Evolutionary conservation across 208 protist species (phyloP), one percentile per base, ranked within the genome.

Genomic region (Herpetomonas samuelpessoai): DNA sequence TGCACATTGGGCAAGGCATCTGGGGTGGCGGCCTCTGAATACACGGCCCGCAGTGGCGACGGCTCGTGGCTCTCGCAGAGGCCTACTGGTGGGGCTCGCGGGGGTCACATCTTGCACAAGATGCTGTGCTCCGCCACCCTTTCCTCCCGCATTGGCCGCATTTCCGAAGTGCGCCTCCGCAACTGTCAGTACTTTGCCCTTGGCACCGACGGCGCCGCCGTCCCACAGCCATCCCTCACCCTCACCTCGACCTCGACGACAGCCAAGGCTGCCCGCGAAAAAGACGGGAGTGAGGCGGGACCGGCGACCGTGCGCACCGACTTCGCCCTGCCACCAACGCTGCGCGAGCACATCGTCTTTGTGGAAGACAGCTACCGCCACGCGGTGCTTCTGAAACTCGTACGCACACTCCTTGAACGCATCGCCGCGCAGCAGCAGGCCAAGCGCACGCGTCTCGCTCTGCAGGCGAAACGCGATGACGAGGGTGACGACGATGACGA

Each of bases 71-170:
- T n/a, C n/a, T n/a, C n/a, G n/a, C n/a, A n/a, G n/a, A n/a, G n/a
- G n/a, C n/a, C 10, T 16, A 27, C 18, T 24, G 52, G 28, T 16
- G n/a, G 6, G 21, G n/a, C 28, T 3, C 12, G 2, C 1, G 22
- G 30, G 21, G 35, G 25, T 12, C 18, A 48, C 26, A 48, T 68
- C 10, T 70, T 96, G 35, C 90, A 96, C 61, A 93, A 92, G 62
- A 75, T 96, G 28, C 64, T 96, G 1, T 96, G 90, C 68, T 92
- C 84, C n/a, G 90, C 90, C 1, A 93, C 90, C 4, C 83, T 96
- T n/a, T 91, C 86, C 31, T 82, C 87, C 3, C 86, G 87, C 47
- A 86, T 93, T 24, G 74, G 84, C 1, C 84, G 85, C 48, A 90
- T 91, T 27, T 87, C 82, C 2, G 79, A 96, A 47, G 76, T 96